Percentiles rank a stretch among this genome's conserved stretches.
Evolutionary conservation across 2,329 filamentous ascomycete species (phyloP).

Genomic region (Venturia nashicola): DNA sequence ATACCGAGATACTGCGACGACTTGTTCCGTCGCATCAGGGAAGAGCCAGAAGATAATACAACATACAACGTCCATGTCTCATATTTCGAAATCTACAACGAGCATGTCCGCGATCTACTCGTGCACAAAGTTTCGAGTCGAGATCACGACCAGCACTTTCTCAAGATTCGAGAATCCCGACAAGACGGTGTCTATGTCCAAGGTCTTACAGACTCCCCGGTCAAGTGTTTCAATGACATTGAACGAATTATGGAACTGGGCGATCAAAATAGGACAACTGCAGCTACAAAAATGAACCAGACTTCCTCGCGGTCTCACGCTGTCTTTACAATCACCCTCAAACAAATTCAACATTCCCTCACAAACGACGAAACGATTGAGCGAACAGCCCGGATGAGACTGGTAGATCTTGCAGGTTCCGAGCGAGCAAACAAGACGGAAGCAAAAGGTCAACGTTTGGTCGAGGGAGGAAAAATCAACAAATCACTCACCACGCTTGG

Average conservation of each 20-base stretch:
- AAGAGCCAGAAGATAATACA: slow-evolving; percentile 75
- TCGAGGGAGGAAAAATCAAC: slow-evolving; percentile 97
- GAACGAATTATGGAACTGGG: slow-evolving; percentile 83
- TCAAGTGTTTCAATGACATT: slow-evolving; percentile 77
- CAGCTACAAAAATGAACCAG: slow-evolving; percentile 98
- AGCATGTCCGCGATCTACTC: slow-evolving; percentile 90
- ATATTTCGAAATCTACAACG: slow-evolving; percentile 99
- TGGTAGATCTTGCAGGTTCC: slow-evolving; percentile 90
- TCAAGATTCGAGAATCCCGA: slow-evolving; percentile 93
- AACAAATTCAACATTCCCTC: slow-evolving; percentile 96
- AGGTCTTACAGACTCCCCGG: slow-evolving; percentile 85
- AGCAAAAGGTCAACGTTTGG: slow-evolving; percentile 78
- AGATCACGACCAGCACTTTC: slow-evolving; percentile 68
- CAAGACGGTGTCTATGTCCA: slow-evolving; percentile 95
- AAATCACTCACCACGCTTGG: slow-evolving; percentile 94
- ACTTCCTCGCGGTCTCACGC: slow-evolving; percentile 93
- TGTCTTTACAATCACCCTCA: slow-evolving; percentile 95
- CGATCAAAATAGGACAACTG: slow-evolving; percentile 72
- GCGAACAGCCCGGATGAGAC: slow-evolving; percentile 79
- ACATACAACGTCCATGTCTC: slow-evolving; percentile 96
- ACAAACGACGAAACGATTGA: slow-evolving; percentile 97
- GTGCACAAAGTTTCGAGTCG: slow-evolving; percentile 38
- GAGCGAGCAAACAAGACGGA: slow-evolving; percentile 93
- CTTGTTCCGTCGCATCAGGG: slow-evolving; percentile 84
- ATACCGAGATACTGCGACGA: slow-evolving; percentile 95